A percentile compares a stretch with the other conserved stretches of the same genome.
Evolutionary conservation across 768 basidiomycete species (phyloP).

Genomic region (Naganishia antarctica): DNA sequence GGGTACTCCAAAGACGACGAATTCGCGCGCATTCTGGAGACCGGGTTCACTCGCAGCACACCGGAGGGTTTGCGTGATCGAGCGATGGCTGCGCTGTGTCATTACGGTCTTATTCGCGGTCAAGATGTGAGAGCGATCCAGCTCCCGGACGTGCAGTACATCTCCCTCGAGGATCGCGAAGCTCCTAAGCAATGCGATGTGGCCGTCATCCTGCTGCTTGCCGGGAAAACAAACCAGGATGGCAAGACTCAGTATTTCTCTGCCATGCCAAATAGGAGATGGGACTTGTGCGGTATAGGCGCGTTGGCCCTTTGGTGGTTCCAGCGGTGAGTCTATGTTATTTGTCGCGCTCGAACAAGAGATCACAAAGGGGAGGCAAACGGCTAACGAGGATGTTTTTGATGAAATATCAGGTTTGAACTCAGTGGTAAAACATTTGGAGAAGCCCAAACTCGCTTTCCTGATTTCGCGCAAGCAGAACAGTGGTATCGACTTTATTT

Average conservation of each 20-base stretch:
- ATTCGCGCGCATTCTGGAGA: background rate
- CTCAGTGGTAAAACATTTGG: background rate
- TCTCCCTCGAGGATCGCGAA: background rate
- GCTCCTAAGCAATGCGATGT: background rate
- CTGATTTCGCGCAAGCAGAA: background rate
- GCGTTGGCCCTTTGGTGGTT: background rate
- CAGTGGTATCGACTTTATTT: conserved; percentile 4
- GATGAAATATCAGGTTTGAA: background rate
- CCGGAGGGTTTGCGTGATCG: background rate
- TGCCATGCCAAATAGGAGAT: background rate
- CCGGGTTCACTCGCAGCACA: background rate
- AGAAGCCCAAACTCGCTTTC: background rate
- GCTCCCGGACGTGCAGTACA: conserved; percentile 1
- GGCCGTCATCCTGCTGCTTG: background rate
- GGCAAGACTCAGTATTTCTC: background rate
- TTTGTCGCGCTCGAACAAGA: background rate
- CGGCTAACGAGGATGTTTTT: background rate
- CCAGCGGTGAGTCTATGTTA: background rate
- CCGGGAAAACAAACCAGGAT: conserved; percentile 2
- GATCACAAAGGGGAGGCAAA: too few species aligned
- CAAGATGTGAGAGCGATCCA: background rate
- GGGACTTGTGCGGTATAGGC: background rate
- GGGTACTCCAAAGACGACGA: conserved; percentile 1
- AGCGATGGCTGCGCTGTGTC: background rate
- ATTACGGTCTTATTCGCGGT: conserved; percentile 20